phyloP scores from a whole-genome alignment of 148 eudicot genomes.

The Chenopodium album region DNA sequence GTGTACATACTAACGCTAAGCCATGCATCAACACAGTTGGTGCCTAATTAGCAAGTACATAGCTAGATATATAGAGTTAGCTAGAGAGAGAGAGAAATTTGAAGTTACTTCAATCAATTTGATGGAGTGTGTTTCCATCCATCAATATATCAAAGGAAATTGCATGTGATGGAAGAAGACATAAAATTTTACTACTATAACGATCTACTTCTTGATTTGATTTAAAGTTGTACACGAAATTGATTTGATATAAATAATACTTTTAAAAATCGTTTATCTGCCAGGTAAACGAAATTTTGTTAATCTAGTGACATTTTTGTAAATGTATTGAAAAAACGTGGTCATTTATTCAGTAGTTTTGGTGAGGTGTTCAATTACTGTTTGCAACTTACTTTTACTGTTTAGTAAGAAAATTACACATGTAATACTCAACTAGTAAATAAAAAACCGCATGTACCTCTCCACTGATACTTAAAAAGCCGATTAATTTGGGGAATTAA shows the following conservation, averaged over 20 bases:
- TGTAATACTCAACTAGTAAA: too few species aligned
- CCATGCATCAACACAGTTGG: constrained; percentile 6
- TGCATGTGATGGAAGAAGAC: not conserved
- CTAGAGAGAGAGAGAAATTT: not conserved
- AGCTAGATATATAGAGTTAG: not conserved
- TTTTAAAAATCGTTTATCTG: too few species aligned
- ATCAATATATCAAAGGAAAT: not conserved
- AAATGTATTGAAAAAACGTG: too few species aligned
- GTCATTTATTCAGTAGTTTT: too few species aligned
- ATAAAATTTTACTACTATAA: not conserved
- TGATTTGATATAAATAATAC: not conserved
- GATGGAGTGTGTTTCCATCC: constrained; percentile 14
- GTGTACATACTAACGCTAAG: not conserved
- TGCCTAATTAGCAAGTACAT: not conserved
- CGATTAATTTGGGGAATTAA: too few species aligned
- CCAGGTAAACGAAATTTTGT: too few species aligned
- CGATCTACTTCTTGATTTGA: not conserved
- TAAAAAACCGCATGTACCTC: too few species aligned
- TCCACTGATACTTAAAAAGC: too few species aligned
- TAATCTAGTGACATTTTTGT: too few species aligned
- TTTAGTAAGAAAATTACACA: too few species aligned
- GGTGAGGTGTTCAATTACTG: too few species aligned
- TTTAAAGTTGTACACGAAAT: not conserved
- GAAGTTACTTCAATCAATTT: constrained; percentile 3
- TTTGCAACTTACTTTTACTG: too few species aligned